Evolutionary conservation across 768 basidiomycete species (phyloP).

Genomic region (Lactarius evosmus): DNA sequence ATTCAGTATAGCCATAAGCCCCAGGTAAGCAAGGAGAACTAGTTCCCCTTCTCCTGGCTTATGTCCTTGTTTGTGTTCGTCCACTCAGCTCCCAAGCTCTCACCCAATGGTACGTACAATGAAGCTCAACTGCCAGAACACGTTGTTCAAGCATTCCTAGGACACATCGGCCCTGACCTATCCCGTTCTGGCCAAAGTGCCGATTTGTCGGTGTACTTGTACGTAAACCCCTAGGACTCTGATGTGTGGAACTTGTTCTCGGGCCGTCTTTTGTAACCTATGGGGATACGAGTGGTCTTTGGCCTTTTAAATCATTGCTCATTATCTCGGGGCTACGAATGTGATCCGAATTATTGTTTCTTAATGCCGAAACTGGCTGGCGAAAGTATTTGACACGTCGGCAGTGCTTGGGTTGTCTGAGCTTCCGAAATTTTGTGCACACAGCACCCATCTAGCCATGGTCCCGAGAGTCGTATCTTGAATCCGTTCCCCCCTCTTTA

Average conservation of each 20-base stretch:
- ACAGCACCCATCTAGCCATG: too few relatives aligned
- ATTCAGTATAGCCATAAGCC: conserved; percentile 73
- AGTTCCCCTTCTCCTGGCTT: not conserved
- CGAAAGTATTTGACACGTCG: not conserved
- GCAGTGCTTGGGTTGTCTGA: not conserved
- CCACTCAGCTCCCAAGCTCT: conserved; percentile 54
- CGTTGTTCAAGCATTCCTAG: conserved; percentile 24
- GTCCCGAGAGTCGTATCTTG: too few relatives aligned
- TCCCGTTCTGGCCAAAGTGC: not conserved
- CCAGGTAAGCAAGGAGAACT: conserved; percentile 35
- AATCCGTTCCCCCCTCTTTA: too few relatives aligned
- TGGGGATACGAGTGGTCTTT: not conserved
- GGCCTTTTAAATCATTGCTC: not conserved
- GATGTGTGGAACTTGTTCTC: conserved; percentile 3
- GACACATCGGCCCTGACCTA: conserved; percentile 29
- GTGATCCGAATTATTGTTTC: not conserved
- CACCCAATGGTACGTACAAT: conserved; percentile 55
- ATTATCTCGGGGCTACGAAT: not conserved
- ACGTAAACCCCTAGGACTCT: not conserved
- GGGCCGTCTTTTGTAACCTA: not conserved
- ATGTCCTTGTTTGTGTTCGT: not conserved
- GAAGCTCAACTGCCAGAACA: not conserved
- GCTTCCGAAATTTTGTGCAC: too few relatives aligned
- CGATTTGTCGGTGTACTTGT: not conserved
- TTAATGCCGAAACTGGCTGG: not conserved